Conservation (phyloP, 495 filamentous ascomycete species). For the Beverwykella pulmonaria region DNA sequence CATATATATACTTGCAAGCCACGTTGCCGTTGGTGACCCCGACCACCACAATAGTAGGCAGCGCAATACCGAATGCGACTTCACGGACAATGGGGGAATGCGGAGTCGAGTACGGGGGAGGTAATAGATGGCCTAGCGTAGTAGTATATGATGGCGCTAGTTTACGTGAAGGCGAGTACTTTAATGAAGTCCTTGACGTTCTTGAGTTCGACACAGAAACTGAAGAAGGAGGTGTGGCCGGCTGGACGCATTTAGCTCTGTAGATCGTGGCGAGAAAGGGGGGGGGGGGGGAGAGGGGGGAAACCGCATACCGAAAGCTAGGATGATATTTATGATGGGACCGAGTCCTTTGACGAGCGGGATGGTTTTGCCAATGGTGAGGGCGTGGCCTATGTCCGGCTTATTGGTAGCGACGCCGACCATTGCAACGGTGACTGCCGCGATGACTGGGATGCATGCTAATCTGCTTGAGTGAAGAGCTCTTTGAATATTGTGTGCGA, state of each 20-base stretch:
- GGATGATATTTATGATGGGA: slow-evolving; percentile 72
- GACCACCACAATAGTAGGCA: slow-evolving; percentile 70
- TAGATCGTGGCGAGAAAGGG: neutral
- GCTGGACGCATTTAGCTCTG: slow-evolving; percentile 41
- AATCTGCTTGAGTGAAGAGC: slow-evolving; percentile 38
- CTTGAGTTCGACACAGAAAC: slow-evolving; percentile 77
- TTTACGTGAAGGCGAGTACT: slow-evolving; percentile 65
- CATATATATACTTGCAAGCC: slow-evolving; percentile 41
- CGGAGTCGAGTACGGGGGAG: slow-evolving; percentile 70
- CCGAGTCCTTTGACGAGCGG: slow-evolving; percentile 50
- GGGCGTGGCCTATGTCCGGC: slow-evolving; percentile 36
- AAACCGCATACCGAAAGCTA: slow-evolving; percentile 59
- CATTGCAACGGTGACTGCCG: slow-evolving; percentile 68
- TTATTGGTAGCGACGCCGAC: slow-evolving; percentile 49
- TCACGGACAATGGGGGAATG: slow-evolving; percentile 64
- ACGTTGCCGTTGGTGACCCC: slow-evolving; percentile 71
- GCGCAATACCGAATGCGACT: slow-evolving; percentile 76
- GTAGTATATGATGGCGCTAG: slow-evolving; percentile 73
- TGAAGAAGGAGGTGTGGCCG: slow-evolving; percentile 74
- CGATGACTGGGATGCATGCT: slow-evolving; percentile 67
- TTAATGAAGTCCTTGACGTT: slow-evolving; percentile 56
- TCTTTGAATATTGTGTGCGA: slow-evolving; percentile 21
- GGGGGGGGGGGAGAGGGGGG: neutral
- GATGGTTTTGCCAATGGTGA: slow-evolving; percentile 21
- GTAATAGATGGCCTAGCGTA: slow-evolving; percentile 70